Evolutionary conservation across 805 yeast species (phyloP).

Genomic region (Hanseniaspora clermontiae): DNA sequence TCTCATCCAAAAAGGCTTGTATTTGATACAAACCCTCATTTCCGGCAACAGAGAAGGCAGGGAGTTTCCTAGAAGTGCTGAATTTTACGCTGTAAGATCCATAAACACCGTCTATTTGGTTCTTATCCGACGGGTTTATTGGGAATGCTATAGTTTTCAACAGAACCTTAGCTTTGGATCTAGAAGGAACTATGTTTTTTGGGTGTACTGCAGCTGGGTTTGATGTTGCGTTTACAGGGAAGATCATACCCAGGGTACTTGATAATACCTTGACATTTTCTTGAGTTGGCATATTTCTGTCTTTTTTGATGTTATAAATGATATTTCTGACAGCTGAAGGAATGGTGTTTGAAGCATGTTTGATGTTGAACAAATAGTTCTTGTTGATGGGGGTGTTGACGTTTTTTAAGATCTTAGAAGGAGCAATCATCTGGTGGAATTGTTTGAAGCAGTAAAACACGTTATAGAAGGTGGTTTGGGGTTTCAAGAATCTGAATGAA

Average conservation of each 20-base stretch:
- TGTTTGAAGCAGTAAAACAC: too few species aligned
- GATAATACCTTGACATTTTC: neutral
- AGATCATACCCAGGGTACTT: neutral
- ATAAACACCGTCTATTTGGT: constrained; percentile 74
- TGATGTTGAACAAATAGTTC: neutral
- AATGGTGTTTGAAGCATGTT: neutral
- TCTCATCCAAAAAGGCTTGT: neutral
- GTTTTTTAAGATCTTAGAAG: neutral
- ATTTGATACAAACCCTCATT: constrained; percentile 88
- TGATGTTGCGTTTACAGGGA: neutral
- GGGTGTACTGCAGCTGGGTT: neutral
- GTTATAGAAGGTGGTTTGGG: too few species aligned
- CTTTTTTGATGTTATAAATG: neutral
- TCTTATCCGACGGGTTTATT: constrained; percentile 79
- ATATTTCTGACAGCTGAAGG: neutral
- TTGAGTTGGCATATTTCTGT: neutral
- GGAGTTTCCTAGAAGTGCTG: constrained; percentile 42
- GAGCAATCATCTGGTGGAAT: neutral
- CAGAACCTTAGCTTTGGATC: constrained; percentile 28
- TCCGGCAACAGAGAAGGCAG: constrained; percentile 74
- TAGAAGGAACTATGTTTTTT: neutral
- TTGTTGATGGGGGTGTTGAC: neutral
- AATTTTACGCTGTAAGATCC: constrained; percentile 57
- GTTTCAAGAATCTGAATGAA: too few species aligned
- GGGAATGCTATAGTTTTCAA: constrained; percentile 67